Evolutionary conservation across 192 early-diverging fungal genomes (phyloP).

Genomic region (Gamsiella multidivaricata): DNA sequence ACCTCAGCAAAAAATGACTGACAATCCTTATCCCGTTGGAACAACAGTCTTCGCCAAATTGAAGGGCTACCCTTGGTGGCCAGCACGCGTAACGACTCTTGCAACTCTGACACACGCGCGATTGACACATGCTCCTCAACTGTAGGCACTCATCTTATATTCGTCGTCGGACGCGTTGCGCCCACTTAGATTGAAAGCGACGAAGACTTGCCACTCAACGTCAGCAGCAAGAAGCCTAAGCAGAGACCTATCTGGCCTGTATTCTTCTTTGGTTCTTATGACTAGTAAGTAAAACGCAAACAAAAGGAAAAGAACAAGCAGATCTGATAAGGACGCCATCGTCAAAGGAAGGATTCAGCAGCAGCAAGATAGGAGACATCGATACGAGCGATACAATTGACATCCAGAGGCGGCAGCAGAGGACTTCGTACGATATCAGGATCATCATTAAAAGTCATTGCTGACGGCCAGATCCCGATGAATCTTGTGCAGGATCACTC

Average conservation of each 20-base stretch:
- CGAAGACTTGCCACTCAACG: conserved; percentile 28
- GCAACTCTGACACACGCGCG: not conserved
- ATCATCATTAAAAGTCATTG: too few species aligned
- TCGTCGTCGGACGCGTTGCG: not conserved
- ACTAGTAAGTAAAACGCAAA: conserved; percentile 30
- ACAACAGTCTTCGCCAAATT: conserved; percentile 66
- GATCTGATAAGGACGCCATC: too few species aligned
- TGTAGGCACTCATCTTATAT: not conserved
- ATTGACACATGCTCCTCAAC: not conserved
- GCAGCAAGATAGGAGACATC: too few species aligned
- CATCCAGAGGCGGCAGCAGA: too few species aligned
- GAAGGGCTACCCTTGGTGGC: conserved; percentile 72
- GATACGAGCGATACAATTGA: too few species aligned
- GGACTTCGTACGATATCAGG: too few species aligned
- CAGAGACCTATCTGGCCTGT: conserved; percentile 47
- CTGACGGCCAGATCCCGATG: too few species aligned
- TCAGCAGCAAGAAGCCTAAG: conserved; percentile 39
- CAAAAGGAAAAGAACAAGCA: too few species aligned
- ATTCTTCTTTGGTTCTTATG: conserved; percentile 42
- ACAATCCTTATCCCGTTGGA: conserved; percentile 58
- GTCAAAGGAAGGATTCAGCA: too few species aligned
- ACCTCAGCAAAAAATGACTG: conserved; percentile 16
- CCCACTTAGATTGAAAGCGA: conserved; percentile 28
- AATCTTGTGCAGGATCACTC: too few species aligned
- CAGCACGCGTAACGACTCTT: conserved; percentile 63